Base-by-base conservation (phyloP, 805 yeast genomes). In the Ogataea pini region DNA sequence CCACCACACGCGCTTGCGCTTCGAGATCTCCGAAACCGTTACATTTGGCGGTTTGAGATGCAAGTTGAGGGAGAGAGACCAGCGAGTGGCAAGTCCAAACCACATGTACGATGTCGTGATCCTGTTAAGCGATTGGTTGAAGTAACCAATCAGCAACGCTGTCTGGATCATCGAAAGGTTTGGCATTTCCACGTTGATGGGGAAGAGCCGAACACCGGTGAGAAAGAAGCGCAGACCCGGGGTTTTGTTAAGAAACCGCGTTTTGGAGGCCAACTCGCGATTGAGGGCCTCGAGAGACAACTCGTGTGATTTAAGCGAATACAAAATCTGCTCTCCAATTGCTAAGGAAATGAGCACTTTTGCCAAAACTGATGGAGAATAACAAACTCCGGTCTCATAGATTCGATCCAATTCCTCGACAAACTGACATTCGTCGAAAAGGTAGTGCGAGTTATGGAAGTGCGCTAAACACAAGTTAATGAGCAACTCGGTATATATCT, bases 1-100 rank as follows among this genome's bases (percentile, higher is more conserved):
- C 75, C 75, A 71, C 73, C 73, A 71, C 3, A 69, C 56, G 40
- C 70, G 60, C 48, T 69, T 62, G 19, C 71, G 55, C 42, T 64
- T 62, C 24, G 70, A 68, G 17, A 56, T 54, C 38, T 66, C 68
- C 13, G 40, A 34, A 4, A 22, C 8, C 2, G 51, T 29, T 12
- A 59, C 50, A 12, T 58, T 39, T 5, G 54, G 55, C 17, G 49
- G 51, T 28, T 61, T 63, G 33, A 63, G 54, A 54, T 70, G 73
- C 19, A 67, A 53, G 2, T 70, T 70, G 31, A 66, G 48, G 4
- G 64, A 55, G 17, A 70, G 50, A 0, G 68, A 57, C 50, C 67
- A 59, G 22, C 71, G 51, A 13, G 64, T 56, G 2, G 73, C 73
- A 8, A 64, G 45, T 7, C 72, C 74, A 46, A 66, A 67, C 55